Evolutionary conservation across 139 green algal genomes (phyloP), one percentile per base, ranked within the genome.

Genomic region (Trebouxia sp.): DNA sequence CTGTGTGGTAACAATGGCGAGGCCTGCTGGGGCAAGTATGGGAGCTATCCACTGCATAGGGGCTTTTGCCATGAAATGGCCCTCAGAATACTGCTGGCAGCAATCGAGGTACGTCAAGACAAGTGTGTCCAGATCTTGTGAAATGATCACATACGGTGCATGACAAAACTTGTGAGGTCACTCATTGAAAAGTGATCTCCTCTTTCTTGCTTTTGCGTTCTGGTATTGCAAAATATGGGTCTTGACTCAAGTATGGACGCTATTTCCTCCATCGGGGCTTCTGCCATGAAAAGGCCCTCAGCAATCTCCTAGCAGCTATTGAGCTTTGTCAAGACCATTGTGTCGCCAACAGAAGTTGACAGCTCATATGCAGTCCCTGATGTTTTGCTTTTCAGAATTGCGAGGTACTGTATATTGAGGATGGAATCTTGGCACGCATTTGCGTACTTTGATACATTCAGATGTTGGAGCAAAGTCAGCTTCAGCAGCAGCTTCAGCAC

Each of bases 131-230:
- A n/a, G n/a, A n/a, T n/a, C n/a, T n/a, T n/a, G n/a, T n/a, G n/a
- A n/a, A n/a, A n/a, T n/a, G n/a, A n/a, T n/a, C n/a, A n/a, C n/a
- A n/a, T n/a, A n/a, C n/a, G n/a, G n/a, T n/a, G n/a, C n/a, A n/a
- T n/a, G n/a, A n/a, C n/a, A n/a, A n/a, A n/a, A n/a, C n/a, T n/a
- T n/a, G n/a, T n/a, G n/a, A n/a, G n/a, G n/a, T n/a, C n/a, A n/a
- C n/a, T n/a, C n/a, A n/a, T n/a, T n/a, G n/a, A n/a, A n/a, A n/a
- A n/a, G 90, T 97, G 5, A 99, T 96, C 6, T 96, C 96, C 50
- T 99, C 96, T 11, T 95, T 98, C 87, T 98, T 98, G 94, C 94
- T 96, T n/a, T 94, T 98, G 75, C 91, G 98, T 67, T 99, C 96
- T 80, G 96, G 96, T 81, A 98, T 97, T 88, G 96, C 95, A 65